A percentile compares a stretch with the other conserved stretches of the same genome.
phyloP scores from a whole-genome alignment of 192 early-diverging fungal genomes.

The Backusella tarrabulga region DNA sequence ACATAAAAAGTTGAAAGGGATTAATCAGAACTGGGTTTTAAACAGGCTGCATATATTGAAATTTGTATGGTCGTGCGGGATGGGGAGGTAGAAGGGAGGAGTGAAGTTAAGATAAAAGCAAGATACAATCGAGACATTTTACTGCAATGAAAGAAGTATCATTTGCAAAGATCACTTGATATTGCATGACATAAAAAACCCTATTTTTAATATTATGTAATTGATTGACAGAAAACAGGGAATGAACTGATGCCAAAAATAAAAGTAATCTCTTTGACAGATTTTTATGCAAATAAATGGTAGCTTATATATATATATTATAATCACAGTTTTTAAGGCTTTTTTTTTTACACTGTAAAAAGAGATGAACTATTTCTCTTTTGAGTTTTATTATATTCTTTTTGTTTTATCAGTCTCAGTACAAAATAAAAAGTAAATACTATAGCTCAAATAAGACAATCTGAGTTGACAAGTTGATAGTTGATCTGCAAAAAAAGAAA shows the following conservation, averaged over 20 bases:
- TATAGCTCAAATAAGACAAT: too few species aligned
- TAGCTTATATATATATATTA: background rate
- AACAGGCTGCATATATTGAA: background rate
- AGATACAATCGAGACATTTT: background rate
- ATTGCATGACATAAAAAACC: background rate
- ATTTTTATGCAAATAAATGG: background rate
- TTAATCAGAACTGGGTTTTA: background rate
- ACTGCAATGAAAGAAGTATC: background rate
- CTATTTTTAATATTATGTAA: background rate
- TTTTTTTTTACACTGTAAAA: background rate
- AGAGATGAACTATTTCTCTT: too few species aligned
- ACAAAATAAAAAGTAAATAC: background rate
- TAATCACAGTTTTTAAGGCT: background rate
- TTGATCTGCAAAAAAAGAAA: background rate
- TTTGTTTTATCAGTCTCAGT: too few species aligned
- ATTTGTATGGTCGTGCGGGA: background rate
- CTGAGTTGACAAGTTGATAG: background rate
- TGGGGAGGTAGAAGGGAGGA: background rate
- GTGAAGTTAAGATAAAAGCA: background rate
- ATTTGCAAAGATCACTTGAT: background rate
- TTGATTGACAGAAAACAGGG: background rate
- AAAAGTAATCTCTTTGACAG: background rate
- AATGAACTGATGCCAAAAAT: background rate
- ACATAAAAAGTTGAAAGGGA: background rate
- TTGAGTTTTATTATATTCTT: too few species aligned